Base-by-base conservation (phyloP, 306 rosid genomes). In the Lablab purpureus region DNA sequence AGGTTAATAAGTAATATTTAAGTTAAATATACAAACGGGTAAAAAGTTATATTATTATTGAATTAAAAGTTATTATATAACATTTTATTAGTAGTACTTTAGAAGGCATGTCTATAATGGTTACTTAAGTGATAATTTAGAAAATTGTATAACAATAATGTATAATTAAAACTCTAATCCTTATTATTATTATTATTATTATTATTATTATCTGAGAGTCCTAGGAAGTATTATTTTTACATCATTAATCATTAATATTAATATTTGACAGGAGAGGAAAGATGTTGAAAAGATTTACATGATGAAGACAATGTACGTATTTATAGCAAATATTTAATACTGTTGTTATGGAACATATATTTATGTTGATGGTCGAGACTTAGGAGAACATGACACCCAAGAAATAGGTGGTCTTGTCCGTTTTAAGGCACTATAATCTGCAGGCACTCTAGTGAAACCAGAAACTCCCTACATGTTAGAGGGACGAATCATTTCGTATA, bases 351-450 rank as follows among this genome's bases (percentile, higher is more conserved):
- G 63, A 78, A 37, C 77, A 37, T 36, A 59, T 41, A n/a, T 27
- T 66, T 71, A 28, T 71, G 69, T 63, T 37, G 59, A 36, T 50
- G 81, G 71, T 82, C 78, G 69, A 76, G 46, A 71, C n/a, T 51
- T 4, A 10, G 76, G 75, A 82, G 75, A 83, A 83, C 83, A 77
- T 56, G 28, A 28, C 19, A 37, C 63, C 62, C 45, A 82, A 70
- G 67, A 50, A 70, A 49, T 45, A 74, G 27, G 41, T 21, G 10
- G 3, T 66, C 13, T 19, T 74, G 80, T 81, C 84, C 19, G 28
- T 80, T 78, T 34, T 49, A 62, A 74, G 60, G 80, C 59, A 73
- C 43, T 73, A 49, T 73, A 30, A 69, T 32, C 71, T 75, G 71
- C 55, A 62, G 80, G 73, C 52, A 64, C 64, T 49, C 28, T 40